A percentile compares a stretch with the other conserved stretches of the same genome.
Evolutionary conservation across 192 early-diverging fungal genomes (phyloP).

Genomic region (Diversispora epigaea): DNA sequence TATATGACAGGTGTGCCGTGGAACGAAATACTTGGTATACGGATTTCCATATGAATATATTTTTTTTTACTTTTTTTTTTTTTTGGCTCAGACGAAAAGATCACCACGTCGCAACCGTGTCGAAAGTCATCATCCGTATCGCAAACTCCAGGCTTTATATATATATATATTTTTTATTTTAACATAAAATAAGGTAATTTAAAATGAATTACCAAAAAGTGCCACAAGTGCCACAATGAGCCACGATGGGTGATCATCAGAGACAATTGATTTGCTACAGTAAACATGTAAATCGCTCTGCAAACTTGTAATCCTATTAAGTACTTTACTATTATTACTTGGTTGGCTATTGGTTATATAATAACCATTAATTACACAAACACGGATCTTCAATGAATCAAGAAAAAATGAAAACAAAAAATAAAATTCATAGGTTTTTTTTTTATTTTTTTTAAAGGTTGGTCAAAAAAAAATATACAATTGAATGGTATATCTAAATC

Average conservation of each 20-base stretch:
- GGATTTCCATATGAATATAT: not conserved
- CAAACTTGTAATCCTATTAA: not conserved
- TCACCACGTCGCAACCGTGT: not conserved
- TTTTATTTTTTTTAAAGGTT: too few relatives aligned
- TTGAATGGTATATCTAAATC: too few relatives aligned
- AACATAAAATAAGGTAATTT: not conserved
- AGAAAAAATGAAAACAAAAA: too few relatives aligned
- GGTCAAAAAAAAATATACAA: too few relatives aligned
- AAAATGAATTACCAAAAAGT: not conserved
- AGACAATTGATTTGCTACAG: not conserved
- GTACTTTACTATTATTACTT: too few relatives aligned
- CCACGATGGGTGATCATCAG: too few relatives aligned
- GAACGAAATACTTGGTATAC: constrained; percentile 21
- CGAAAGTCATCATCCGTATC: too few relatives aligned
- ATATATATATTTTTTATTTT: not conserved
- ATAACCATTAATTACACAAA: too few relatives aligned
- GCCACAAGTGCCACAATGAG: not conserved
- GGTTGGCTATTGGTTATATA: too few relatives aligned
- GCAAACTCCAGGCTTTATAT: too few relatives aligned
- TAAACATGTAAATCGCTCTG: not conserved
- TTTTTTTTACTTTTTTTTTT: not conserved
- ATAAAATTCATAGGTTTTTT: too few relatives aligned
- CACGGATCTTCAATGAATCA: too few relatives aligned
- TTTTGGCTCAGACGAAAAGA: not conserved
- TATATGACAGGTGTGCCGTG: constrained; percentile 24